These are phyloP conservation scores for Cubamyces sp. DNA, from an alignment of 768 basidiomycete genomes.

Conservation along the genomic window DNA sequence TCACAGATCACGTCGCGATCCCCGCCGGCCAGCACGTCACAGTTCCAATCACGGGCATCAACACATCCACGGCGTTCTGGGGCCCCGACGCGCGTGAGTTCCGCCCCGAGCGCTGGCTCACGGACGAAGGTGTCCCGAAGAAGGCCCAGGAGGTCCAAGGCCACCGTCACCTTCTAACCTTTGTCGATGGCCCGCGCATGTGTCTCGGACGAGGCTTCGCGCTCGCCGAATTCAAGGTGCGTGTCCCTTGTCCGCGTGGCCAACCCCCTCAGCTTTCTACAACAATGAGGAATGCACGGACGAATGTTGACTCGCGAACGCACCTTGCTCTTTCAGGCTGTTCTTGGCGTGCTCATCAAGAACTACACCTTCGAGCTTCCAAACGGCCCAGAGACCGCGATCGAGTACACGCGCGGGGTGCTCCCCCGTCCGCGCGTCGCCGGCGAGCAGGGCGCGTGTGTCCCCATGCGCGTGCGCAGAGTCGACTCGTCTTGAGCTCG, in stretches of 20 bases:
- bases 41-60: slow-evolving; percentile 45
- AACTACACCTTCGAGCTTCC: slow-evolving; percentile 46
- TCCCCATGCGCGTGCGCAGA: slow-evolving; percentile 33
- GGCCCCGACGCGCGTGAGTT: slow-evolving; percentile 50
- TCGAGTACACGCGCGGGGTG: slow-evolving; percentile 33
- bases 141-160: slow-evolving; percentile 41
- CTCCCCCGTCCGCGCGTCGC: slow-evolving; percentile 30
- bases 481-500: slow-evolving; percentile 16
- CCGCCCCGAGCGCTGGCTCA: slow-evolving; percentile 48
- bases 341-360: slow-evolving; percentile 45
- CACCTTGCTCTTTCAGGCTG: slow-evolving; percentile 37
- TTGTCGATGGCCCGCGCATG: slow-evolving; percentile 48
- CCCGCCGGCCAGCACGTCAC: slow-evolving; percentile 44
- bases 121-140: slow-evolving; percentile 33
- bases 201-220: slow-evolving; percentile 51
- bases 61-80: slow-evolving; percentile 46
- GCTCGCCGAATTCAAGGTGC: slow-evolving; percentile 46
- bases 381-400: slow-evolving; percentile 35
- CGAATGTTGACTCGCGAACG: not conserved
- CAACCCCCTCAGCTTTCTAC: no score
- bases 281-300: no score
- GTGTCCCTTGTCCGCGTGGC: not conserved
- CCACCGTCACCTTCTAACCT: slow-evolving; percentile 46
- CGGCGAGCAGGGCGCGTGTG: slow-evolving; percentile 29
- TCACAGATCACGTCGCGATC: slow-evolving; percentile 41